Evolutionary conservation across 2,329 filamentous ascomycete genomes (phyloP).

Genomic region (Apiospora aurea): DNA sequence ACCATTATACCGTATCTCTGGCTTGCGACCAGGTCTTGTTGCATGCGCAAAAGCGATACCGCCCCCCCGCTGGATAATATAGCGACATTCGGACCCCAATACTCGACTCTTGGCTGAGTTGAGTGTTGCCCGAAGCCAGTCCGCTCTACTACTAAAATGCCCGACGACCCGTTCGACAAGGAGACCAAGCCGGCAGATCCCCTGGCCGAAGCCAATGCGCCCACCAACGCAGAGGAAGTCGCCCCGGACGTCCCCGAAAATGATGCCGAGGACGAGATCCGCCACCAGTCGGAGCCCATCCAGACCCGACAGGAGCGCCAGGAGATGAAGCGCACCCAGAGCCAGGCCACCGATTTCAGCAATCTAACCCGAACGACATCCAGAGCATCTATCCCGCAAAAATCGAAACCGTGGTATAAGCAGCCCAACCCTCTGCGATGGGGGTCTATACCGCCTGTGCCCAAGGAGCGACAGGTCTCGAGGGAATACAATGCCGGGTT

Average conservation of each 20-base stretch:
- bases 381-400: slow-evolving; percentile 37
- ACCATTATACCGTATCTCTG: background rate
- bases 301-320: slow-evolving; percentile 40
- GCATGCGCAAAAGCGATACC: background rate
- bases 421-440: slow-evolving; percentile 67
- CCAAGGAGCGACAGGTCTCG: slow-evolving; percentile 60
- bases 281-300: slow-evolving; percentile 35
- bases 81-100: slow-evolving; percentile 20
- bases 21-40: background rate
- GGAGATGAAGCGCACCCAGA: slow-evolving; percentile 53
- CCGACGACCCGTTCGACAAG: slow-evolving; percentile 37
- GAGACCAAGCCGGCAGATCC: slow-evolving; percentile 38
- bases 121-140: slow-evolving; percentile 23
- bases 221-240: slow-evolving; percentile 32
- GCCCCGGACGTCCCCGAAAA: slow-evolving; percentile 31
- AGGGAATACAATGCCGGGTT: slow-evolving; percentile 77
- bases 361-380: slow-evolving; percentile 53
- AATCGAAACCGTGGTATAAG: slow-evolving; percentile 67
- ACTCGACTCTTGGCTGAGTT: slow-evolving; percentile 20
- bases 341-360: slow-evolving; percentile 61
- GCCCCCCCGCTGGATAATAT: background rate
- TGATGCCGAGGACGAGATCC: slow-evolving; percentile 40
- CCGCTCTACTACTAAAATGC: slow-evolving; percentile 33
- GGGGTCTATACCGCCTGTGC: slow-evolving; percentile 63
- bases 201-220: slow-evolving; percentile 33